phyloP scores from a whole-genome alignment of 2,329 filamentous ascomycete species.

The Trichoderma atroviride region DNA sequence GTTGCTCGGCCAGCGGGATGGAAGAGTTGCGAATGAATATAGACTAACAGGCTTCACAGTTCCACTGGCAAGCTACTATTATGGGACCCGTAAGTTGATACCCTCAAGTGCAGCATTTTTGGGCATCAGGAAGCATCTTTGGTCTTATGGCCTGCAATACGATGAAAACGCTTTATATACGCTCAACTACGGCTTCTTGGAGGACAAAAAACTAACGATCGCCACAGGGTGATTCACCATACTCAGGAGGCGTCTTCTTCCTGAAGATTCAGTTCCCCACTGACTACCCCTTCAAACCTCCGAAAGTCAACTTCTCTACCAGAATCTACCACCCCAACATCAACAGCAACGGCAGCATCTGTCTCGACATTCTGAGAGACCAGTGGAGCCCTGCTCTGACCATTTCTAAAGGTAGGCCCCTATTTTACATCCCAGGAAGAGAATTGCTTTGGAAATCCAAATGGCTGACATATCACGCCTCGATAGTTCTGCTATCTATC shows the following conservation, averaged over 20 bases:
- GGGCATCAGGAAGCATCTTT: neutral
- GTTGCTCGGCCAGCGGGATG: neutral
- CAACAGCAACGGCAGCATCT: constrained; percentile 99
- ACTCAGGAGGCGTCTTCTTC: constrained; percentile 98
- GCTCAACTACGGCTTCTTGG: neutral
- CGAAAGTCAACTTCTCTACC: constrained; percentile 99
- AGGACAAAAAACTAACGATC: constrained; percentile 36
- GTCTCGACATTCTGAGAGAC: constrained; percentile 95
- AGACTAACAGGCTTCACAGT: constrained; percentile 58
- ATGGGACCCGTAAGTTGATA: constrained; percentile 87
- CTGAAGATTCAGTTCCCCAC: constrained; percentile 98
- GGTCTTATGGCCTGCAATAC: neutral
- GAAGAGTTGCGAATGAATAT: constrained; percentile 6
- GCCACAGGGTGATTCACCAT: constrained; percentile 87
- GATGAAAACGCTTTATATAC: neutral
- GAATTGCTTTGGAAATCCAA: neutral
- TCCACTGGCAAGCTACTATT: constrained; percentile 99
- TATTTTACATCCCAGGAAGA: too few species aligned
- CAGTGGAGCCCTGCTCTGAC: constrained; percentile 99
- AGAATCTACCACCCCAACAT: constrained; percentile 99
- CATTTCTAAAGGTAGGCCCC: constrained; percentile 86
- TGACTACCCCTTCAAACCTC: constrained; percentile 99
- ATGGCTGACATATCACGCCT: constrained; percentile 26
- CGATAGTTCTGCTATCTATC: constrained; percentile 88
- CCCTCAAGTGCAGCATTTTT: neutral